Evolutionary conservation across 2,329 filamentous ascomycete genomes (phyloP).

Genomic region (Chaetomium globosum): DNA sequence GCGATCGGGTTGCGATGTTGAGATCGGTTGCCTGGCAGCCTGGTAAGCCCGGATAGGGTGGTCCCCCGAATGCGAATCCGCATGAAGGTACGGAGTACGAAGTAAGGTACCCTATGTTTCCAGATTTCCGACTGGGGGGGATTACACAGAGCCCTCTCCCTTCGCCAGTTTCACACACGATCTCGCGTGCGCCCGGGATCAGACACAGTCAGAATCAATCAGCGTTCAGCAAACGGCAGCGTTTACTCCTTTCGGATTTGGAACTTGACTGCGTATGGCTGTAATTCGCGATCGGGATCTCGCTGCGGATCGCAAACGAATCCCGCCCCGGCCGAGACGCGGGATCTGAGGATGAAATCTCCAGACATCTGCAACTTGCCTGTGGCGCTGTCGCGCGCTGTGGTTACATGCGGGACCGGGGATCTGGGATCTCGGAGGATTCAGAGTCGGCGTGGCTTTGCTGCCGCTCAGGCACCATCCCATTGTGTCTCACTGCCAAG

Average conservation of each 20-base stretch:
- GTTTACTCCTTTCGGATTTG: not conserved
- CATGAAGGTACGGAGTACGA: not conserved
- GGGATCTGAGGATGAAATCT: not conserved
- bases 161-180: not conserved
- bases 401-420: conserved; percentile 8
- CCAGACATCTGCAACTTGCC: not conserved
- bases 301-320: not conserved
- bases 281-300: not conserved
- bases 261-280: not conserved
- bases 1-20: not conserved
- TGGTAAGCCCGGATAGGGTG: not conserved
- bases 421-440: conserved; percentile 19
- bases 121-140: not conserved
- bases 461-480: not conserved
- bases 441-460: conserved; percentile 14
- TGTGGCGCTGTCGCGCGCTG: conserved; percentile 8
- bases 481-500: conserved; percentile 4
- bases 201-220: not conserved
- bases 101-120: not conserved
- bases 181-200: not conserved
- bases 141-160: not conserved
- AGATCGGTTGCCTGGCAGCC: not conserved
- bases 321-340: not conserved
- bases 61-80: not conserved
- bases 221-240: no score